Percentiles rank a stretch among this genome's conserved stretches.
These are phyloP conservation scores for Chrysosporium keratinophilum DNA, from an alignment of 2,329 filamentous ascomycete species.

Conservation along the genomic window DNA sequence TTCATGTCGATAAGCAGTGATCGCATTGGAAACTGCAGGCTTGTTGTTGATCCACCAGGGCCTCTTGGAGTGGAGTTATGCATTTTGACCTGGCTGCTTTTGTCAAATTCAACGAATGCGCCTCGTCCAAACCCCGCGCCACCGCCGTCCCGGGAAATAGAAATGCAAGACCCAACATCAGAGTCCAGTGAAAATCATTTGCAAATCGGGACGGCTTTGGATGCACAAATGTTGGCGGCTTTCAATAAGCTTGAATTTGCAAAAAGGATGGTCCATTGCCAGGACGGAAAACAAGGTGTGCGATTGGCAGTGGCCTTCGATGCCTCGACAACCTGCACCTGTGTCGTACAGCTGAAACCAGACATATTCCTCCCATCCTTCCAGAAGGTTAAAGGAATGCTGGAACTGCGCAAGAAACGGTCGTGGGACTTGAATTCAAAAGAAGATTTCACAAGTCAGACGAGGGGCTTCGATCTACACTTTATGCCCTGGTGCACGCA, in stretches of 20 bases:
- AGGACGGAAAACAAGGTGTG: not conserved
- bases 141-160: not conserved
- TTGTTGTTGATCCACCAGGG: not conserved
- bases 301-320: not conserved
- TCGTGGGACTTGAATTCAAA: not conserved
- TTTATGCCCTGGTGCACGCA: too few species aligned
- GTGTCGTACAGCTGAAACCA: not conserved
- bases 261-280: not conserved
- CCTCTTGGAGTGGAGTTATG: not conserved
- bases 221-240: not conserved
- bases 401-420: not conserved
- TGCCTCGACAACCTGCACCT: not conserved
- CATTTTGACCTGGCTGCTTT: not conserved
- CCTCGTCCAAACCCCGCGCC: slow-evolving; percentile 2
- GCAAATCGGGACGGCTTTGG: slow-evolving; percentile 1
- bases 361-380: slow-evolving; percentile 1
- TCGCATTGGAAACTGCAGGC: slow-evolving; percentile 1
- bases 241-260: not conserved
- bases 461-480: not conserved
- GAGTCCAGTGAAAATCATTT: not conserved
- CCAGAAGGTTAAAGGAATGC: slow-evolving; percentile 1
- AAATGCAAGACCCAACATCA: slow-evolving; percentile 6
- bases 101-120: slow-evolving; percentile 2
- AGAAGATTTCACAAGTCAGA: not conserved
- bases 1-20: not conserved